Evolutionary conservation across 345 rosid species (phyloP), one percentile per base, ranked within the genome.

Genomic region (Noccaea caerulescens): DNA sequence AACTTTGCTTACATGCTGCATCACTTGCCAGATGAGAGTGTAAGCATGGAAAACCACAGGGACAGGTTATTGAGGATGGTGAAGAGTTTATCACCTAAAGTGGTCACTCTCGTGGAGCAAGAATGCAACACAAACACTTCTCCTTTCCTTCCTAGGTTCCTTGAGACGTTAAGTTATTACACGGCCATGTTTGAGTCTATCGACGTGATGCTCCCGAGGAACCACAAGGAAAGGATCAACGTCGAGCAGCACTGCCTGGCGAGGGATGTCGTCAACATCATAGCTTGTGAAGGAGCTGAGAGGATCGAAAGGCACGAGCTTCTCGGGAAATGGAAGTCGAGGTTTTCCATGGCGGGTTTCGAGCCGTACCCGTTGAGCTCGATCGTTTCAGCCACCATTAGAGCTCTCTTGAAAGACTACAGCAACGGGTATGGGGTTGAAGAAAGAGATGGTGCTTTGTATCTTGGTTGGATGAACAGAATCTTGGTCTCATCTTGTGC

Each of bases 171-270:
- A 51, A 76, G 83, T 69, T 89, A 92, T 64, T 89, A 92, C 69
- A 77, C 79, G 0, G 96, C 96, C n/a, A 88, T 88, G 94, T 88
- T 92, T 23, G 98, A 92, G 80, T 92, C 98, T 7, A 89, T 92
- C 1, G 92, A 89, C 13, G 83, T 82, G 62, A 88, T 86, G 39
- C 88, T 92, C 42, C 79, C 87, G 0, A 80, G 96, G 51, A 88
- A 84, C 12, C 93, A 71, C 38, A 92, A 82, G 81, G 92, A 92
- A 78, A 79, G 96, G 74, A 89, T 92, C 73, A 84, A 85, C 37
- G 80, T 89, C 5, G 96, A 92, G 83, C 96, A 92, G 84, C 96
- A 92, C 59, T 92, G 96, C 83, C 80, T 92, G 43, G 98, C 92
- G 6, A 84, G 82, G 81, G 94, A 89, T 75, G 85, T 92, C 4